Evolutionary conservation across 805 yeast species (phyloP).

Genomic region (Monosporozyma yasuniensis): DNA sequence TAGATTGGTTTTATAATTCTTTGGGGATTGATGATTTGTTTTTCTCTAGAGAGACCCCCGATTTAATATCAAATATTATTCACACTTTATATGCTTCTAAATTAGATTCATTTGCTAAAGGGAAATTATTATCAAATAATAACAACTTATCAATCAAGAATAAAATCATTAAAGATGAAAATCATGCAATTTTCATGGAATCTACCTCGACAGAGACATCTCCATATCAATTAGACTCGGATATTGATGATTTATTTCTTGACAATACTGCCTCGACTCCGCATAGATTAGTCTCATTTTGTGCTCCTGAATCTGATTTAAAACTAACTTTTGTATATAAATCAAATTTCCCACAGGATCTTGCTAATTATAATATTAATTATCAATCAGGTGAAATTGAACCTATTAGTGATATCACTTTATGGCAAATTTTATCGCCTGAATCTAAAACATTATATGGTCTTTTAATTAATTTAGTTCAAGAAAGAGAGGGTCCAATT

Average conservation of each 20-base stretch:
- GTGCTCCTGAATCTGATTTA: constrained; percentile 30
- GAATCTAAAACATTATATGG: constrained; percentile 76
- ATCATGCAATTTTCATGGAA: constrained; percentile 88
- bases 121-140: constrained; percentile 31
- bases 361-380: constrained; percentile 5
- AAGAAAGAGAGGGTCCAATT: constrained; percentile 79
- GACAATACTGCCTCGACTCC: constrained; percentile 40
- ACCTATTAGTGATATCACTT: constrained; percentile 68
- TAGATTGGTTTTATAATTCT: constrained; percentile 78
- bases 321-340: constrained; percentile 60
- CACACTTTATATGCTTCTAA: constrained; percentile 88
- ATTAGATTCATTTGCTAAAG: constrained; percentile 72
- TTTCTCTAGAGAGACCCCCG: constrained; percentile 77
- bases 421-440: constrained; percentile 64
- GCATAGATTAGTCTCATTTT: constrained; percentile 61
- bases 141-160: constrained; percentile 53
- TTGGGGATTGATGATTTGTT: constrained; percentile 89
- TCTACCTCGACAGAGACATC: constrained; percentile 26
- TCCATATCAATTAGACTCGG: constrained; percentile 51
- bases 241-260: constrained; percentile 75
- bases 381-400: constrained; percentile 38
- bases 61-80: constrained; percentile 73
- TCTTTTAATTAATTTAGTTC: constrained; percentile 59
- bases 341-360: constrained; percentile 40
- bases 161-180: constrained; percentile 59